phyloP scores from a whole-genome alignment of 1,284 basidiomycete species.

The Ustilago shanxiensis region DNA sequence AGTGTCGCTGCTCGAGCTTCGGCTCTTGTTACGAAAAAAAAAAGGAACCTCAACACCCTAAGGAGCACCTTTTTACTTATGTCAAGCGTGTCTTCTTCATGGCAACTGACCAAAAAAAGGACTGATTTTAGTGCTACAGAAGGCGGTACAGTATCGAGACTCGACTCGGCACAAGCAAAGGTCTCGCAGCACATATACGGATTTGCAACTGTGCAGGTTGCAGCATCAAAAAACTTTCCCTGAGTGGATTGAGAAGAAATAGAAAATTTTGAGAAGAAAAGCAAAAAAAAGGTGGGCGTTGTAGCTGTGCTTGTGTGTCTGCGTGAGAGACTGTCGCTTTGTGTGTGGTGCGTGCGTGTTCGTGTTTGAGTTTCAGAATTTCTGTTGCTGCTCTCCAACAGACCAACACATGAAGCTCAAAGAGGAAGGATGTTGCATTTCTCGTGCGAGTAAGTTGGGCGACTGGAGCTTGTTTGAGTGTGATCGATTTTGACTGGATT shows the following conservation, averaged over 20 bases:
- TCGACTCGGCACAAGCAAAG: background rate
- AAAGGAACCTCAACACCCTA: conserved; percentile 18
- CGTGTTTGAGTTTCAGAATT: background rate
- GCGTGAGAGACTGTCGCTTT: too few species aligned
- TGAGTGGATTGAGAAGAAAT: background rate
- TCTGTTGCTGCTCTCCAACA: too few species aligned
- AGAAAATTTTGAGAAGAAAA: conserved; percentile 9
- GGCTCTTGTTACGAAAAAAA: conserved; percentile 7
- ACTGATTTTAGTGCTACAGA: too few species aligned
- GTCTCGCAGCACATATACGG: too few species aligned
- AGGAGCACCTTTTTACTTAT: conserved; percentile 26
- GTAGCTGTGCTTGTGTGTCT: background rate
- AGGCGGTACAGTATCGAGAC: too few species aligned
- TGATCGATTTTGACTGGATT: conserved; percentile 17
- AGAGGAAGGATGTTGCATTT: background rate
- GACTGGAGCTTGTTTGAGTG: background rate
- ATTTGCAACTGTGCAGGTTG: background rate
- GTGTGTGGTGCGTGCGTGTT: conserved; percentile 5
- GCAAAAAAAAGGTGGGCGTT: conserved; percentile 3
- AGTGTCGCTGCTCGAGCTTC: conserved; percentile 13
- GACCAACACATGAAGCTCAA: background rate
- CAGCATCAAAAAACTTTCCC: too few species aligned
- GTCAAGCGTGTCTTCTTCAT: conserved; percentile 14
- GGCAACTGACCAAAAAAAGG: background rate
- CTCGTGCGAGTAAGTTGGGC: background rate